Percentiles rank a stretch among this genome's conserved stretches.
Evolutionary conservation across 192 early-diverging fungal species (phyloP).

Genomic region (Bifiguratus adelaidae): DNA sequence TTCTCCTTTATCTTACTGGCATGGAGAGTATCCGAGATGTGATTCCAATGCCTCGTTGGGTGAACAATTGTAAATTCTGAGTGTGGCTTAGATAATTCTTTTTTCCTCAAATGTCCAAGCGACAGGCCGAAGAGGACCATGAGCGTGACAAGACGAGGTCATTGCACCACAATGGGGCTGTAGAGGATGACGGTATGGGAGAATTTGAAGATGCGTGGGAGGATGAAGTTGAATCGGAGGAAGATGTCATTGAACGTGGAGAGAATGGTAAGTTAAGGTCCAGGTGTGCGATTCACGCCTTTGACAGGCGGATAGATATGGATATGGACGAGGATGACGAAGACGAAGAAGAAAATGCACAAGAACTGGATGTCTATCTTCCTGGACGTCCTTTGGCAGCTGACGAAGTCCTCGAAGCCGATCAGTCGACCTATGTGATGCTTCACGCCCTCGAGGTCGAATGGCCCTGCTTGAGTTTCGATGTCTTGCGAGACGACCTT

Average conservation of each 20-base stretch:
- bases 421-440: conserved; percentile 95
- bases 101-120: conserved; percentile 30
- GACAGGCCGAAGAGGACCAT: conserved; percentile 14
- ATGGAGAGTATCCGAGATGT: conserved; percentile 73
- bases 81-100: too few relatives aligned
- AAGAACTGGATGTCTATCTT: conserved; percentile 71
- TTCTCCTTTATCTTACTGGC: conserved; percentile 66
- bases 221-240: conserved; percentile 72
- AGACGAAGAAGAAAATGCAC: conserved; percentile 47
- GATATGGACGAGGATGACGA: conserved; percentile 31
- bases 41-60: conserved; percentile 37
- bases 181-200: conserved; percentile 55
- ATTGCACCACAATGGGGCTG: neutral
- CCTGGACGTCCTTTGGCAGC: conserved; percentile 81
- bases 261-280: conserved; percentile 1
- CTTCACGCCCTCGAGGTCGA: conserved; percentile 85
- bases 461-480: conserved; percentile 97
- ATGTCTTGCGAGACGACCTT: conserved; percentile 81
- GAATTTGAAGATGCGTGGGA: conserved; percentile 93
- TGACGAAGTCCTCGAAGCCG: conserved; percentile 87
- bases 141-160: conserved; percentile 4
- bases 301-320: conserved; percentile 22
- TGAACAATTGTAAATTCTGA: conserved; percentile 40
- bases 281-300: neutral
- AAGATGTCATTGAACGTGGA: conserved; percentile 34